A percentile compares a stretch with the other conserved stretches of the same genome.
phyloP scores from a whole-genome alignment of 257 asterid species.

The Solanum paucissectum region DNA sequence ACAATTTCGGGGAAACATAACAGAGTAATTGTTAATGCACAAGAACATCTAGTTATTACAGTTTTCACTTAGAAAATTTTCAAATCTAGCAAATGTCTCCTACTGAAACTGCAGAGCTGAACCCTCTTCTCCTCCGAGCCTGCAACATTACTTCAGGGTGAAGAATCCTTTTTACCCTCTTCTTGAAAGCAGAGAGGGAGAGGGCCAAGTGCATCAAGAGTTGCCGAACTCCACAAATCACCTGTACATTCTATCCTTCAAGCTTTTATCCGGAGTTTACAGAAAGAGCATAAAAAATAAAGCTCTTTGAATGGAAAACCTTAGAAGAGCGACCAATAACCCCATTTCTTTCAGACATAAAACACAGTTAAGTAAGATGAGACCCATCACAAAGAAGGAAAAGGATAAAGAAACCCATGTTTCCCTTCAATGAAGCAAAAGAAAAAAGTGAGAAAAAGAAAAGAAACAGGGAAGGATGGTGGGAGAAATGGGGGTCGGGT shows the following conservation, averaged over 20 bases:
- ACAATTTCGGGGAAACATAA: background rate
- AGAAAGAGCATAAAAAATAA: slow-evolving; percentile 1
- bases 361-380: background rate
- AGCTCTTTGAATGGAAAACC: background rate
- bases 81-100: background rate
- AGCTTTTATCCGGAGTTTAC: background rate
- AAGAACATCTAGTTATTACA: background rate
- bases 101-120: background rate
- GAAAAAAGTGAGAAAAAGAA: background rate
- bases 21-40: background rate
- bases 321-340: background rate
- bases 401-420: background rate
- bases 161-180: background rate
- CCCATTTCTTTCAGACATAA: background rate
- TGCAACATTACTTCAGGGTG: background rate
- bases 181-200: background rate
- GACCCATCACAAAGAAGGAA: background rate
- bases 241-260: slow-evolving; percentile 1
- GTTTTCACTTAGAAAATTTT: background rate
- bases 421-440: background rate
- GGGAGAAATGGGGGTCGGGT: background rate
- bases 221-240: background rate
- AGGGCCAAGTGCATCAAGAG: background rate
- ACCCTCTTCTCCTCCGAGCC: background rate
- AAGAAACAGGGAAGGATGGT: background rate